A percentile compares a stretch with the other conserved stretches of the same genome.
These are phyloP conservation scores for Salvia miltiorrhiza DNA, from an alignment of 257 asterid species.

Conservation along the genomic window DNA sequence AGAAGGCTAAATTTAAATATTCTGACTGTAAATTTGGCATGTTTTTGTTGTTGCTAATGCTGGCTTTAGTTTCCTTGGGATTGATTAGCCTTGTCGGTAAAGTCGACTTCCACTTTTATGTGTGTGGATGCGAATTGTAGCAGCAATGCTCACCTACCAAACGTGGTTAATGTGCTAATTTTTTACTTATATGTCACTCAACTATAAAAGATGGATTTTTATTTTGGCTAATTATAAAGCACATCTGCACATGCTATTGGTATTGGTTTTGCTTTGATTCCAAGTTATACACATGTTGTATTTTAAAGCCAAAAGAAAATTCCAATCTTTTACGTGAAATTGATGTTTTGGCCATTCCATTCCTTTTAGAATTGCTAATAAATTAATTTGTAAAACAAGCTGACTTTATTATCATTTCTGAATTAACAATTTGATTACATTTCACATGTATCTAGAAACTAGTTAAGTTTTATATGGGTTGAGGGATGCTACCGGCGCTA, in stretches of 20 bases:
- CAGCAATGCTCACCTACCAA: not conserved
- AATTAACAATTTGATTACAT: not conserved
- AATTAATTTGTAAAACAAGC: not conserved
- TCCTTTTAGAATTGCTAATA: too few species aligned
- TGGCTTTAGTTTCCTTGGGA: not conserved
- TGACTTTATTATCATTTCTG: not conserved
- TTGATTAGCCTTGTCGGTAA: not conserved
- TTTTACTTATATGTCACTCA: too few species aligned
- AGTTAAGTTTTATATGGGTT: not conserved
- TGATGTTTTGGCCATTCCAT: too few species aligned
- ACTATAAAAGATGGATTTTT: too few species aligned
- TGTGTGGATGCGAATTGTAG: not conserved
- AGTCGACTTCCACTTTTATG: not conserved
- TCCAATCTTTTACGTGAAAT: too few species aligned
- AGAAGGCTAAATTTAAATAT: not conserved
- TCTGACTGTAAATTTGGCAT: not conserved
- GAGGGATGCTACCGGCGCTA: too few species aligned
- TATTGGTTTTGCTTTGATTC: too few species aligned
- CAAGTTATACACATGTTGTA: too few species aligned
- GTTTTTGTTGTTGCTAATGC: not conserved
- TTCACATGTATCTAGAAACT: not conserved
- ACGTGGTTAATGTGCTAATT: not conserved
- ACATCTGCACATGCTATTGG: too few species aligned
- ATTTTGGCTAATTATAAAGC: too few species aligned
- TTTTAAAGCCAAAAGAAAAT: too few species aligned